phyloP scores from a whole-genome alignment of 371 early-diverging fungal species.

The Blakeslea trispora region DNA sequence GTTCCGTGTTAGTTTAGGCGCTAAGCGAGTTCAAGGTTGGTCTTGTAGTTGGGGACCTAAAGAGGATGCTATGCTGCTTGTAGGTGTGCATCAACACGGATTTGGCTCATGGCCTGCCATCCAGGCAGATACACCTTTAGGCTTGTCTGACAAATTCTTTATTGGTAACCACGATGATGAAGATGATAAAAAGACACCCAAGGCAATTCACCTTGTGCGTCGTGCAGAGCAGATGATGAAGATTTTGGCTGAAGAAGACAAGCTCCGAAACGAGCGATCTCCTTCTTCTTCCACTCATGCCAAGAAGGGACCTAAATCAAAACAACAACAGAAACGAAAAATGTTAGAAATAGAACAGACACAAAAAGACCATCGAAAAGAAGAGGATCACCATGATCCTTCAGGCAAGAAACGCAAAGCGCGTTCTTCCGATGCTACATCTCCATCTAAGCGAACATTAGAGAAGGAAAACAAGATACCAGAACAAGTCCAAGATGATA shows the following conservation, averaged over 20 bases:
- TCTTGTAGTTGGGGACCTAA: slow-evolving; percentile 83
- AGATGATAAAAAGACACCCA: slow-evolving; percentile 65
- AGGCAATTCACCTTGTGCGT: slow-evolving; percentile 81
- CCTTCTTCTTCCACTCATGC: not conserved
- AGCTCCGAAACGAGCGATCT: slow-evolving; percentile 3
- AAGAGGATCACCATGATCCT: not conserved
- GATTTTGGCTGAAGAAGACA: slow-evolving; percentile 64
- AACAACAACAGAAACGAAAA: not conserved
- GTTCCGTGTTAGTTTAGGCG: slow-evolving; percentile 66
- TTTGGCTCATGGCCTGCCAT: slow-evolving; percentile 93
- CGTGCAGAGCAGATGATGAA: slow-evolving; percentile 92
- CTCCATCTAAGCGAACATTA: slow-evolving; percentile 9
- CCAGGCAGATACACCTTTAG: slow-evolving; percentile 75
- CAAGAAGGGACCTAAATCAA: slow-evolving; percentile 1
- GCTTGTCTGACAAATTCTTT: slow-evolving; percentile 83
- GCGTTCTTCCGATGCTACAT: slow-evolving; percentile 1
- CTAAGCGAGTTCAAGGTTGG: slow-evolving; percentile 91
- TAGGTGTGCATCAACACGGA: slow-evolving; percentile 92
- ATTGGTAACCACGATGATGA: slow-evolving; percentile 51
- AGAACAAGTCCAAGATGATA: slow-evolving; percentile 4
- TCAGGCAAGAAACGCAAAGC: not conserved
- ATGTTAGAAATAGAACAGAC: slow-evolving; percentile 5
- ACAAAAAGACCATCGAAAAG: slow-evolving; percentile 3
- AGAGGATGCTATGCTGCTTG: slow-evolving; percentile 95
- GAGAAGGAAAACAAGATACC: slow-evolving; percentile 20